Conservation (phyloP, 2,329 filamentous ascomycete species). For the Scopulariopsis brevicaulis region DNA sequence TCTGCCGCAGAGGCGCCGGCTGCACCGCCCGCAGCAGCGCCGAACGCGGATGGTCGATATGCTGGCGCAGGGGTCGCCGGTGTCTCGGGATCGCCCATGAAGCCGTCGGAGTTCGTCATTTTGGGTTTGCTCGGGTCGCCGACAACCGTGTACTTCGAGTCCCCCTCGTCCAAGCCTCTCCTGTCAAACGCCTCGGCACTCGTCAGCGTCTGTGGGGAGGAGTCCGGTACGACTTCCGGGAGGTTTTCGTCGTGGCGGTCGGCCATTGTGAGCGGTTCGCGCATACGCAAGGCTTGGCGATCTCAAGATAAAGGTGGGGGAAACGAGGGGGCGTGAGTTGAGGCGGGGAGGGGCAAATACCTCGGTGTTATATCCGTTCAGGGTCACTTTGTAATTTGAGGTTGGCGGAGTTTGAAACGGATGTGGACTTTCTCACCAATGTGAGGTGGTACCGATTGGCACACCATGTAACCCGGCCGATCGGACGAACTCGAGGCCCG, state of each 20-base stretch:
- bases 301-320: not conserved
- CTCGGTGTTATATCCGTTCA: not conserved
- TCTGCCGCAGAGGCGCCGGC: not conserved
- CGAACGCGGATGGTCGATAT: not conserved
- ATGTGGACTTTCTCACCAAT: not conserved
- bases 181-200: not conserved
- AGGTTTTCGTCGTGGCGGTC: slow-evolving; percentile 3
- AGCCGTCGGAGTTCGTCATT: not conserved
- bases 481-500: not conserved
- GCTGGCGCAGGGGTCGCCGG: not conserved
- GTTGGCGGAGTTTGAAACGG: not conserved
- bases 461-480: not conserved
- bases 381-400: not conserved
- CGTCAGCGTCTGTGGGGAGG: slow-evolving; percentile 1
- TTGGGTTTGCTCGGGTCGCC: not conserved
- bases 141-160: slow-evolving; percentile 1
- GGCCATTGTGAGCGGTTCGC: not conserved
- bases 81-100: not conserved
- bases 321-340: not conserved
- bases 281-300: not conserved
- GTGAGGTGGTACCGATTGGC: not conserved
- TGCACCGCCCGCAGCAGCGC: not conserved
- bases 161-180: not conserved
- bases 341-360: not conserved
- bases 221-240: slow-evolving; percentile 6